These are phyloP conservation scores for Dinochytrium kinnereticum DNA, from an alignment of 371 early-diverging fungal genomes.

Conservation along the genomic window DNA sequence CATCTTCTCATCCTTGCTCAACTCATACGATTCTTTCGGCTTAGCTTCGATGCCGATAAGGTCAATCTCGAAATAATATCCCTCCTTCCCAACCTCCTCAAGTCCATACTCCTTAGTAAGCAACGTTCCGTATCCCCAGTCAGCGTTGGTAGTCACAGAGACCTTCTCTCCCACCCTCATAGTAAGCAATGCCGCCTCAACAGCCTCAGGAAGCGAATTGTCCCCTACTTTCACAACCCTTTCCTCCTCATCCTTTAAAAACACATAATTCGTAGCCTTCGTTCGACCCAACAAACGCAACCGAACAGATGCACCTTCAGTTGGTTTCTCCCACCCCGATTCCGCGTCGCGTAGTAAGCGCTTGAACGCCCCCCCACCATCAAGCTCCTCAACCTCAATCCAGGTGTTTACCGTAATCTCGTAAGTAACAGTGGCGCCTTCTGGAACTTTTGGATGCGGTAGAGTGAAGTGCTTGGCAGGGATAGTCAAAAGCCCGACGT, in stretches of 20 bases:
- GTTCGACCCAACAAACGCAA: not conserved
- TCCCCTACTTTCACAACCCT: slow-evolving; percentile 11
- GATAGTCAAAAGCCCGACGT: slow-evolving; percentile 28
- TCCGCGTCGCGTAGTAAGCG: slow-evolving; percentile 27
- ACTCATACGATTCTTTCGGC: slow-evolving; percentile 28
- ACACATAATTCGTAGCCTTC: not conserved
- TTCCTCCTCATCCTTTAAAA: slow-evolving; percentile 9
- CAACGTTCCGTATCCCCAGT: slow-evolving; percentile 31
- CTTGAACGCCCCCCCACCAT: slow-evolving; percentile 22
- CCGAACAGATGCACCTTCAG: slow-evolving; percentile 13
- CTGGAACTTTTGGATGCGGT: slow-evolving; percentile 6
- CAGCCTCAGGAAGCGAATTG: slow-evolving; percentile 32
- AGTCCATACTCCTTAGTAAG: slow-evolving; percentile 13
- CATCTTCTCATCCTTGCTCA: slow-evolving; percentile 34
- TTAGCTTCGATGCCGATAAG: slow-evolving; percentile 15
- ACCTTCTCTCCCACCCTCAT: slow-evolving; percentile 32
- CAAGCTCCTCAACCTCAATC: slow-evolving; percentile 32
- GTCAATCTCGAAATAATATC: slow-evolving; percentile 22
- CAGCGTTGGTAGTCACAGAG: slow-evolving; percentile 22
- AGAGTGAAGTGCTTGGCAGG: not conserved
- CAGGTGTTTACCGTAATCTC: slow-evolving; percentile 20
- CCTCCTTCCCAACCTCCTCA: slow-evolving; percentile 10
- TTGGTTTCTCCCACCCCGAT: slow-evolving; percentile 32
- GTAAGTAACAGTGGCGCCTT: slow-evolving; percentile 18
- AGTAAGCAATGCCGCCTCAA: slow-evolving; percentile 28